Percentiles rank a stretch among this genome's conserved stretches.
These are phyloP conservation scores for Kingdonia uniflora DNA, from an alignment of 164 flowering plant species.

Conservation along the genomic window DNA sequence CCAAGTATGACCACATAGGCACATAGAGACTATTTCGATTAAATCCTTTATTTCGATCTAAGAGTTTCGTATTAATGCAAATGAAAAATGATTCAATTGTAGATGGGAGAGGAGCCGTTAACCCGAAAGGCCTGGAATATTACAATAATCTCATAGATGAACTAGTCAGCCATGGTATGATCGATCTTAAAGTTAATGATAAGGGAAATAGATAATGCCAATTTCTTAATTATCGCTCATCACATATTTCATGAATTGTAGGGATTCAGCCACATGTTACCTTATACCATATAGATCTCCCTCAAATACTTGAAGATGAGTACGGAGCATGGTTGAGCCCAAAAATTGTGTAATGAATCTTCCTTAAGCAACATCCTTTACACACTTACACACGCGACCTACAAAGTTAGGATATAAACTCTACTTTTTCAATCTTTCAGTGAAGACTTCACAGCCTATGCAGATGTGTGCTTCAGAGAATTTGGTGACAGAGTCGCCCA, in stretches of 20 bases:
- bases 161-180: slow-evolving; percentile 12
- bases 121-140: slow-evolving; percentile 28
- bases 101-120: slow-evolving; percentile 36
- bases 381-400: no score
- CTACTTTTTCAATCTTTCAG: slow-evolving; percentile 1
- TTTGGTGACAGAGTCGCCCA: slow-evolving; percentile 18
- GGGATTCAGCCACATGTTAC: slow-evolving; percentile 29
- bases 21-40: not conserved
- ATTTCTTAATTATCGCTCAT: no score
- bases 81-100: not conserved
- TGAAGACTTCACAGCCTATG: slow-evolving; percentile 18
- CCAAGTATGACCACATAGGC: slow-evolving; percentile 31
- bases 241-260: not conserved
- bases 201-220: no score
- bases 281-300: slow-evolving; percentile 19
- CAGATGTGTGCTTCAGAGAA: slow-evolving; percentile 20
- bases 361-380: not conserved
- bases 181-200: not conserved
- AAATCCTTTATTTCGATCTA: no score
- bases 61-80: not conserved
- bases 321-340: slow-evolving; percentile 24
- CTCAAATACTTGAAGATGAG: slow-evolving; percentile 27
- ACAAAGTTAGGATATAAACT: not conserved
- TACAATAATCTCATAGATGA: slow-evolving; percentile 41
- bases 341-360: slow-evolving; percentile 16